These are phyloP conservation scores for Pythium brachiatum DNA, from an alignment of 352 stramenopile genomes.

Conservation along the genomic window DNA sequence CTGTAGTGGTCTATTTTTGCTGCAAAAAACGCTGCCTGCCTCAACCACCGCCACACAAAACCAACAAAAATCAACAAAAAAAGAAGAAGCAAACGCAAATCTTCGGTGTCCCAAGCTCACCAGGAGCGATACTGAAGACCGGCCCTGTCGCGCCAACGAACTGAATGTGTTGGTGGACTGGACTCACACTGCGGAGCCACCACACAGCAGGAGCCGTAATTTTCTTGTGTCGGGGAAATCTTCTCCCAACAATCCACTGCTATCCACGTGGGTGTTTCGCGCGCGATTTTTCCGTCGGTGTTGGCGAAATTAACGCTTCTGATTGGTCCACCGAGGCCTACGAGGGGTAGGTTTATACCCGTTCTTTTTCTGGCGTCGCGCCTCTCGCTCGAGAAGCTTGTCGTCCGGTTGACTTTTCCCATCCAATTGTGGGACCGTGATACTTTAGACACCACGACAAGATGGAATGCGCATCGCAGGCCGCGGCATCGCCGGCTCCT, in stretches of 20 bases:
- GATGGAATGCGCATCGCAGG: slow-evolving; percentile 4
- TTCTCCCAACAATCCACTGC: background rate
- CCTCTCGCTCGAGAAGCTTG: background rate
- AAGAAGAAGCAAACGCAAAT: background rate
- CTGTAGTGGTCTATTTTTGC: background rate
- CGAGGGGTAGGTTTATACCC: background rate
- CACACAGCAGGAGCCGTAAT: background rate
- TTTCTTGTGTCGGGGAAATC: slow-evolving; percentile 3
- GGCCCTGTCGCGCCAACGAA: too few relatives aligned
- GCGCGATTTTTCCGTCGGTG: background rate
- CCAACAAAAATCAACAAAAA: background rate
- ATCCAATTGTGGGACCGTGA: slow-evolving; percentile 4
- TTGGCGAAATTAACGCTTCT: slow-evolving; percentile 6
- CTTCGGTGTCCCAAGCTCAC: background rate
- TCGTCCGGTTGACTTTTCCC: slow-evolving; percentile 5
- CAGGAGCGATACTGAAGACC: too few relatives aligned
- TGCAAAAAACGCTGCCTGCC: background rate
- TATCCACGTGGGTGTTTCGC: background rate
- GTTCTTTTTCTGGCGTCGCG: slow-evolving; percentile 1
- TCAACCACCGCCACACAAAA: background rate
- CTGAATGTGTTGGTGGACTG: too few relatives aligned
- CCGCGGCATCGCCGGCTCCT: background rate
- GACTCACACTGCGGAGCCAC: background rate
- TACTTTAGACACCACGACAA: background rate
- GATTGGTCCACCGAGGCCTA: background rate